These are phyloP conservation scores for Leccinum boreale DNA, from an alignment of 768 basidiomycete species.

Conservation along the genomic window DNA sequence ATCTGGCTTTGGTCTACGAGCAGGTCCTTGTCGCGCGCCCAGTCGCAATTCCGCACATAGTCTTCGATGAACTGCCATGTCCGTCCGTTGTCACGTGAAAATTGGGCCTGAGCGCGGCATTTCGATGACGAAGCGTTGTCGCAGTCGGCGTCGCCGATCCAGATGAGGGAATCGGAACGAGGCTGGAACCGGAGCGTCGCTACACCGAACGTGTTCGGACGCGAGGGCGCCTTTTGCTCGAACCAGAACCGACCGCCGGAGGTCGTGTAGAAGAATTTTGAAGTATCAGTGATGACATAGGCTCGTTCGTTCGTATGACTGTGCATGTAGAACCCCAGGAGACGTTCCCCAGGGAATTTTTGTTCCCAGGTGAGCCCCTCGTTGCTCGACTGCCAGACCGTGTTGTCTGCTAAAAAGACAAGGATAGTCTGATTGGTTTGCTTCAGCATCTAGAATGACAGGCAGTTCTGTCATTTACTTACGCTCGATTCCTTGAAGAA, in stretches of 20 bases:
- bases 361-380: constrained; percentile 92
- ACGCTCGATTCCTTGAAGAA: constrained; percentile 85
- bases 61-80: constrained; percentile 73
- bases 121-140: constrained; percentile 34
- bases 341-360: constrained; percentile 53
- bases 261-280: constrained; percentile 74
- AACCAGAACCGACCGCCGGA: constrained; percentile 75
- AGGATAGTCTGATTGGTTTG: constrained; percentile 62
- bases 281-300: constrained; percentile 76
- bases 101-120: constrained; percentile 76
- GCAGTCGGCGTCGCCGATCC: constrained; percentile 80
- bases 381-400: constrained; percentile 92
- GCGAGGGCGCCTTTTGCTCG: constrained; percentile 50
- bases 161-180: constrained; percentile 79
- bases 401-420: constrained; percentile 69
- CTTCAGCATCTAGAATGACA: neutral
- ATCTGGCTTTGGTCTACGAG: constrained; percentile 84
- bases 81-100: constrained; percentile 74
- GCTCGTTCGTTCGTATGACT: constrained; percentile 75
- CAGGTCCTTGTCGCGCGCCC: constrained; percentile 80
- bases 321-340: constrained; percentile 89
- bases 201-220: constrained; percentile 76
- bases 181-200: constrained; percentile 88
- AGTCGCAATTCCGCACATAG: constrained; percentile 89
- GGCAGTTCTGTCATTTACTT: constrained; percentile 12